These are phyloP conservation scores for Laguncularia racemosa DNA, from an alignment of 345 rosid genomes.

Conservation along the genomic window DNA sequence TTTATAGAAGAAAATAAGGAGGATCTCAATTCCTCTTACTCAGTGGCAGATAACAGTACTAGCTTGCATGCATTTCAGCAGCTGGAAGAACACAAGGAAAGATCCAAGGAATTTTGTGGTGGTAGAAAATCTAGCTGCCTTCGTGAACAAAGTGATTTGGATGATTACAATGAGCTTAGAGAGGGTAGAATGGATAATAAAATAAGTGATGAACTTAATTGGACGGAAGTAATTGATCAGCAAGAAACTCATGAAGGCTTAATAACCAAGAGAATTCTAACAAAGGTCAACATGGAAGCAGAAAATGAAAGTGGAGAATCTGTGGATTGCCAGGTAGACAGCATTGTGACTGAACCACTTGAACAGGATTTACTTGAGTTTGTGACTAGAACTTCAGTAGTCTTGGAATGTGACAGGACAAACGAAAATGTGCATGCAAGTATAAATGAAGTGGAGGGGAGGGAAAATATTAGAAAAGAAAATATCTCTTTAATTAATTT, in stretches of 20 bases:
- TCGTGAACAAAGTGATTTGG: conserved; percentile 10
- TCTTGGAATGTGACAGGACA: neutral
- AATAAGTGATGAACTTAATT: conserved; percentile 6
- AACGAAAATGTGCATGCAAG: conserved; percentile 1
- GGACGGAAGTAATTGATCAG: conserved; percentile 14
- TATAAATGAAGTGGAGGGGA: conserved; percentile 15
- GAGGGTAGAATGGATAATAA: neutral
- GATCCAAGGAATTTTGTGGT: conserved; percentile 10
- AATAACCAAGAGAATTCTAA: conserved; percentile 23
- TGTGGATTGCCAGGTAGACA: neutral
- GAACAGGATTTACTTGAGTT: conserved; percentile 3
- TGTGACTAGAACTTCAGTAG: neutral
- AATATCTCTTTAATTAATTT: conserved; percentile 21
- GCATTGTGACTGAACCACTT: neutral
- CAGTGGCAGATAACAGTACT: conserved; percentile 10
- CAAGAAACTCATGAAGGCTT: conserved; percentile 23
- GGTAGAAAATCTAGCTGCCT: conserved; percentile 8
- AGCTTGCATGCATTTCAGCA: conserved; percentile 7
- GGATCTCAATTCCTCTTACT: conserved; percentile 7
- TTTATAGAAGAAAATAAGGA: conserved; percentile 17
- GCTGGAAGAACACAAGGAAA: conserved; percentile 13
- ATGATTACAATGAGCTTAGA: conserved; percentile 1
- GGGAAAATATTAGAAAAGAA: conserved; percentile 18
- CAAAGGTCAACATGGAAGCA: conserved; percentile 17
- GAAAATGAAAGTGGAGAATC: neutral